Percentiles rank a stretch among this genome's conserved stretches.
Evolutionary conservation across 352 stramenopile genomes (phyloP).

Genomic region (Pythium dissotocum): DNA sequence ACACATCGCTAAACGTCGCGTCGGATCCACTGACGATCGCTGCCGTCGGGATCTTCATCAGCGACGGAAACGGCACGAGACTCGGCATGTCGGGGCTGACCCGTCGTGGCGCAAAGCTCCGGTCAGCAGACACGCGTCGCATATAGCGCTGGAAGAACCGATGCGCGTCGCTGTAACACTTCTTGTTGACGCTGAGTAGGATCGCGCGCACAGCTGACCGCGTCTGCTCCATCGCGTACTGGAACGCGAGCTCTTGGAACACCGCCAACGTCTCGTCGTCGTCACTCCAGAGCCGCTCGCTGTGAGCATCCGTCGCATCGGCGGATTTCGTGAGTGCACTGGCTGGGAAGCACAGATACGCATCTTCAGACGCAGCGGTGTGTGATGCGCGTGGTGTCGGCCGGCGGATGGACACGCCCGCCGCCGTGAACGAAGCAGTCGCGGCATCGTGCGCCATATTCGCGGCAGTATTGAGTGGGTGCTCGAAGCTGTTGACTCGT

Average conservation of each 20-base stretch:
- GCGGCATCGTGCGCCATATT: background rate
- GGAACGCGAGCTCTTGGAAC: slow-evolving; percentile 67
- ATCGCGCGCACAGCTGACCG: slow-evolving; percentile 54
- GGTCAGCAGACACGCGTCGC: slow-evolving; percentile 5
- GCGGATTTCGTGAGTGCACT: background rate
- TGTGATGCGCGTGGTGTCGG: background rate
- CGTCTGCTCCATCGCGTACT: slow-evolving; percentile 59
- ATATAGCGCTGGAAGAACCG: slow-evolving; percentile 65
- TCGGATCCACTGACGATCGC: slow-evolving; percentile 71
- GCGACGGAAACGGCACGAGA: slow-evolving; percentile 23
- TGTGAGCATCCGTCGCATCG: background rate
- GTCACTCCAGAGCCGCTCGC: slow-evolving; percentile 2
- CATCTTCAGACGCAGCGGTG: background rate
- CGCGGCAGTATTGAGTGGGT: background rate
- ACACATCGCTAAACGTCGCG: slow-evolving; percentile 74
- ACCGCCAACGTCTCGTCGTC: slow-evolving; percentile 24
- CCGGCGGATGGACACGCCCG: slow-evolving; percentile 15
- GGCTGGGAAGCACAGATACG: background rate
- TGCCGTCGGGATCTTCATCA: slow-evolving; percentile 34
- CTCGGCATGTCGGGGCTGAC: background rate
- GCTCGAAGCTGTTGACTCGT: background rate
- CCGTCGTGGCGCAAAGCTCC: background rate
- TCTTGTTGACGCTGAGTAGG: slow-evolving; percentile 64
- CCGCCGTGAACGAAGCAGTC: slow-evolving; percentile 2
- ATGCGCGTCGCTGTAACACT: slow-evolving; percentile 64